Conservation (phyloP, 1,284 basidiomycete genomes). For the Sanghuangporus weigelae region DNA sequence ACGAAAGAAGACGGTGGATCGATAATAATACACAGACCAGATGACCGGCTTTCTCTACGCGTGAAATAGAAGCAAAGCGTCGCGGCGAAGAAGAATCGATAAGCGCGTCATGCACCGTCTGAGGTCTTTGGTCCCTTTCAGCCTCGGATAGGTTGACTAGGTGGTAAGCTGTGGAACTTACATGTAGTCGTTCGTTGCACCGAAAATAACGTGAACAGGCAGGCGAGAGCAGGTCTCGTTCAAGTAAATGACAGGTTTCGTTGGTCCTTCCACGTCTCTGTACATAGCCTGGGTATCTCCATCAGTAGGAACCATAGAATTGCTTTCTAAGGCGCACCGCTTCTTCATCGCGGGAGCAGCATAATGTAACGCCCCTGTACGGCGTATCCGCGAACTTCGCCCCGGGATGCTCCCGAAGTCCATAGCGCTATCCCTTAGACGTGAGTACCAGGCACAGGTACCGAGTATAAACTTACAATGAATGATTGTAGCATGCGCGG, state of each 20-base stretch:
- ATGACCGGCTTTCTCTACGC: conserved; percentile 8
- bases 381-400: conserved; percentile 26
- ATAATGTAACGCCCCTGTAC: conserved; percentile 39
- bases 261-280: conserved; percentile 42
- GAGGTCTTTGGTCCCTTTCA: conserved; percentile 29
- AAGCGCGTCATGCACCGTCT: conserved; percentile 40
- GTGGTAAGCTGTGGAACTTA: conserved; percentile 23
- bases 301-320: not conserved
- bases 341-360: conserved; percentile 54
- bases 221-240: conserved; percentile 32
- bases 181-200: conserved; percentile 46
- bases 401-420: conserved; percentile 34
- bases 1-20: not conserved
- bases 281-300: conserved; percentile 42
- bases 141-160: not conserved
- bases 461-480: conserved; percentile 33
- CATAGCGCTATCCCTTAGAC: conserved; percentile 35
- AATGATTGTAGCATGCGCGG: conserved; percentile 40
- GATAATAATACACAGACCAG: conserved; percentile 4
- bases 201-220: conserved; percentile 48
- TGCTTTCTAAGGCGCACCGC: conserved; percentile 31
- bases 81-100: conserved; percentile 39
- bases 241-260: conserved; percentile 42
- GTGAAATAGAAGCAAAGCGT: conserved; percentile 33
- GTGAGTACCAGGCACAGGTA: not conserved